Base-by-base conservation (phyloP, 768 basidiomycete species). In the Megacollybia marginata region DNA sequence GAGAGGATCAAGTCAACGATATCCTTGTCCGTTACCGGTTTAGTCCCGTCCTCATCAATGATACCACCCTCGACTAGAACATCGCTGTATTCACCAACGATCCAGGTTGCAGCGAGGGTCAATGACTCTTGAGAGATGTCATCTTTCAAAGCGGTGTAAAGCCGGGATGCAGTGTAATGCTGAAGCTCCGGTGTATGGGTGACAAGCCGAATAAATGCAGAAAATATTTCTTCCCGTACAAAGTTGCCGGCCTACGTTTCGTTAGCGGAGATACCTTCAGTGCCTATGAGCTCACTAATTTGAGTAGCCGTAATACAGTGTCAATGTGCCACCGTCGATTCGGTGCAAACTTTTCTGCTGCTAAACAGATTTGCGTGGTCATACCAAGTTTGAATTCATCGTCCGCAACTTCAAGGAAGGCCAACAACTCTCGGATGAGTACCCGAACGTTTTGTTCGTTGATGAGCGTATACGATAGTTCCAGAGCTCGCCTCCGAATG, bases 241-340 rank as follows among this genome's bases (percentile, higher is more conserved):
- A 90, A 97, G 68, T 99, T 98, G 35, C 96, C 96, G 16, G 96
- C 95, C 94, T 97, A 54, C 44, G 53, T 33, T 47, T 15, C 47
- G 28, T 32, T 5, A 13, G 16, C 48, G 13, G 12, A 33, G 40
- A 20, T 18, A 42, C 13, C 7, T 50, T 18, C 36, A 36, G 19
- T 15, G 16, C 18, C 15, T 33, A 35, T 38, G 18, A 2, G 73
- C 85, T 50, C 52, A 95, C 94, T 60, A 97, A 69, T 65, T 93
- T 94, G 54, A 99, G 66, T 2, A 92, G 90, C 28, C 96, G 80
- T 44, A 99, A 68, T 4, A 97, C 90, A 0, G 96, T 98, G 64
- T 98, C 96, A 47, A 99, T 99, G 63, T 99, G 96, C 95, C 95
- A 99, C 55, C 96, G 78, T 67, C 94, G 94, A 66, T 95, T 97